Evolutionary conservation across 805 yeast genomes (phyloP).

Genomic region (Saccharomycopsis sp.): DNA sequence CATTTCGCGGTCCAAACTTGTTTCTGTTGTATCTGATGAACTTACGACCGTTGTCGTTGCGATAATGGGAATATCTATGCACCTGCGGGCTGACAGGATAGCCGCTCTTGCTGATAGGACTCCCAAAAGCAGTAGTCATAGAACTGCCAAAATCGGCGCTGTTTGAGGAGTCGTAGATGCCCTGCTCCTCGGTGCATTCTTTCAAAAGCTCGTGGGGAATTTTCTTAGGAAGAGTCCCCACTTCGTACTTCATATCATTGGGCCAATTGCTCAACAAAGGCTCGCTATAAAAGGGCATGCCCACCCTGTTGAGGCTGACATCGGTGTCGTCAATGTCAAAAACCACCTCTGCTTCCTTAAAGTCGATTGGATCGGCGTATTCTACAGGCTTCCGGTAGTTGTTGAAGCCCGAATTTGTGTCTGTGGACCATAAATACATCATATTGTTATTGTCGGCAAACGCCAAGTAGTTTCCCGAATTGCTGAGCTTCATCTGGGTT

Average conservation of each 20-base stretch:
- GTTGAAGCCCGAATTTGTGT: constrained; percentile 36
- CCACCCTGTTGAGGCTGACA: constrained; percentile 63
- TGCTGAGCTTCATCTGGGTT: constrained; percentile 18
- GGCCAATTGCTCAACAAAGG: constrained; percentile 80
- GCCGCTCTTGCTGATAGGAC: neutral
- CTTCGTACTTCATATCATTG: constrained; percentile 46
- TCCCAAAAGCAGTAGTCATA: too few species aligned
- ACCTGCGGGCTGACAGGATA: neutral
- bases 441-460: constrained; percentile 58
- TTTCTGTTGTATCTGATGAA: constrained; percentile 48
- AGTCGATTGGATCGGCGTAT: constrained; percentile 42
- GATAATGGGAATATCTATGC: neutral
- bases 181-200: constrained; percentile 26
- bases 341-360: constrained; percentile 27
- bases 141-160: too few species aligned
- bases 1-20: constrained; percentile 53
- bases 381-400: constrained; percentile 42
- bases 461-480: constrained; percentile 67
- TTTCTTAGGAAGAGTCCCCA: constrained; percentile 18
- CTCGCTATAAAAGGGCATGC: constrained; percentile 81
- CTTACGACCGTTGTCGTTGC: constrained; percentile 31
- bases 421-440: constrained; percentile 63
- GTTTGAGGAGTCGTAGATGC: neutral
- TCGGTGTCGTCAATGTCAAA: constrained; percentile 35
- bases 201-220: constrained; percentile 29